phyloP scores from a whole-genome alignment of 108 stramenopile genomes.

The Nitzschia sp. region DNA sequence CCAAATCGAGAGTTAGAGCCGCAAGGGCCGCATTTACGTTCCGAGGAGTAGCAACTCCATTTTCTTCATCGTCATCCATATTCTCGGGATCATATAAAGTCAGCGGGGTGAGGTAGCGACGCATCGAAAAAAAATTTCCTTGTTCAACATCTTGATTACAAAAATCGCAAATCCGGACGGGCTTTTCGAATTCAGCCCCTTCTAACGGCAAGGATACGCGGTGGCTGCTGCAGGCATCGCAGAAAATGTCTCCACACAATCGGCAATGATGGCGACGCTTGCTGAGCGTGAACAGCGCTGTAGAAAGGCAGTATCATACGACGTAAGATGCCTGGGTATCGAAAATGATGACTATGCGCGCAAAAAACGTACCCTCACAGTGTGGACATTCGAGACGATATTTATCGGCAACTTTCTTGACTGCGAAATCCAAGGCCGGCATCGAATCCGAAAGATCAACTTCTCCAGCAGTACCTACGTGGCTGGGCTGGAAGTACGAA shows the following conservation, averaged over 20 bases:
- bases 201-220: constrained; percentile 67
- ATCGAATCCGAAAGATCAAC: constrained; percentile 57
- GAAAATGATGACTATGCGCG: background rate
- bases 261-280: constrained; percentile 94
- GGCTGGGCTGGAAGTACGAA: constrained; percentile 39
- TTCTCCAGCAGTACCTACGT: constrained; percentile 29
- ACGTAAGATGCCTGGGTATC: background rate
- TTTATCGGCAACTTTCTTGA: constrained; percentile 66
- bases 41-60: constrained; percentile 39
- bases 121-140: constrained; percentile 82
- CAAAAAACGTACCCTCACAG: constrained; percentile 34
- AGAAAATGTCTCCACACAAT: constrained; percentile 94
- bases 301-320: background rate
- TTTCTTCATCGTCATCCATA: constrained; percentile 24
- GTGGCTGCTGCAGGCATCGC: constrained; percentile 72
- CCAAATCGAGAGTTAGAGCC: constrained; percentile 66
- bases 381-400: constrained; percentile 58
- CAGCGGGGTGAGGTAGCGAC: constrained; percentile 80
- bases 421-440: constrained; percentile 62
- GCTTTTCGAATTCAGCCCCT: constrained; percentile 65
- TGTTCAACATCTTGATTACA: constrained; percentile 76
- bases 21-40: constrained; percentile 74
- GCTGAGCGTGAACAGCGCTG: constrained; percentile 57
- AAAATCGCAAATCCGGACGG: constrained; percentile 74
- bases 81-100: constrained; percentile 54